phyloP scores from a whole-genome alignment of 129 eudicot species.

The Flaveria bidentis region DNA sequence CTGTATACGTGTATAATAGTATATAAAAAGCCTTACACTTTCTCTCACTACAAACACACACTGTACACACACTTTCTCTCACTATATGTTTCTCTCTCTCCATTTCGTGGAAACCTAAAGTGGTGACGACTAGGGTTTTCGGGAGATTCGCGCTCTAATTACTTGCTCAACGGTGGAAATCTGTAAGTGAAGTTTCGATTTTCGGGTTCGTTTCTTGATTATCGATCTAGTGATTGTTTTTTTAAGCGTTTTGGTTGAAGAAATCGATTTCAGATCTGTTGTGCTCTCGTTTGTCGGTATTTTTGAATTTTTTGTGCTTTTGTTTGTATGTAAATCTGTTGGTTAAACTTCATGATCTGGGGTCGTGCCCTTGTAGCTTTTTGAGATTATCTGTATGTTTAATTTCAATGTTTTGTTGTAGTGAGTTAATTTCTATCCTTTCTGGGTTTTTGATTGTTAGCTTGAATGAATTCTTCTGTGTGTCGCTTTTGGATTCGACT shows the following conservation, averaged over 20 bases:
- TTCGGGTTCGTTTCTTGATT: slow-evolving; percentile 22
- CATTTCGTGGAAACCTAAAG: slow-evolving; percentile 38
- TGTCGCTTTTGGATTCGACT: slow-evolving; percentile 4
- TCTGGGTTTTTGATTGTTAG: too few species aligned
- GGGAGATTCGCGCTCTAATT: slow-evolving; percentile 39
- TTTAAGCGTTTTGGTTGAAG: slow-evolving; percentile 17
- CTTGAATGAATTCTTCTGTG: slow-evolving; percentile 10
- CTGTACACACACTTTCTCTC: neutral
- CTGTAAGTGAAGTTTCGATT: slow-evolving; percentile 32
- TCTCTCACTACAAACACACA: slow-evolving; percentile 33
- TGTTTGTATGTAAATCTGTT: neutral
- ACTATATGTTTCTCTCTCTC: slow-evolving; percentile 26
- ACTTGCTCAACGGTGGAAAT: slow-evolving; percentile 24
- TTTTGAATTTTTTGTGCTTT: slow-evolving; percentile 14
- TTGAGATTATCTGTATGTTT: neutral
- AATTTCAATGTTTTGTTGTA: slow-evolving; percentile 6
- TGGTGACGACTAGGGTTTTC: slow-evolving; percentile 45
- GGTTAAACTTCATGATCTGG: slow-evolving; percentile 13
- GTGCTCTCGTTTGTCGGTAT: slow-evolving; percentile 30
- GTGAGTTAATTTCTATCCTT: neutral
- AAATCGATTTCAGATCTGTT: slow-evolving; percentile 37
- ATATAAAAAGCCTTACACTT: slow-evolving; percentile 4
- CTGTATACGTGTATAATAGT: slow-evolving; percentile 24
- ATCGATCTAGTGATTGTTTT: slow-evolving; percentile 25
- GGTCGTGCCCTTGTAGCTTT: neutral